Conservation (phyloP, 495 filamentous ascomycete species). For the Neurospora cerealis region DNA sequence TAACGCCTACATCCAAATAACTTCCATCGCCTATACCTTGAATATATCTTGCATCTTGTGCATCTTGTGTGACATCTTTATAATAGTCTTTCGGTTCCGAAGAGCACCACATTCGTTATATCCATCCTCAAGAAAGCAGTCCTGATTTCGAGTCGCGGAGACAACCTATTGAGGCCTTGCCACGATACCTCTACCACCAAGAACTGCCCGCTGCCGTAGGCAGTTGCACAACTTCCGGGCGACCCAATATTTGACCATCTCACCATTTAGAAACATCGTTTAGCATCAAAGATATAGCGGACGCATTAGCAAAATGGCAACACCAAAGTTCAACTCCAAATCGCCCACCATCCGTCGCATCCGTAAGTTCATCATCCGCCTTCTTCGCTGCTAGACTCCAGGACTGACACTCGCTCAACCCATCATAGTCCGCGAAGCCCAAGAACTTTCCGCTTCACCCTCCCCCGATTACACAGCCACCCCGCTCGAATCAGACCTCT, state of each 20-base stretch:
- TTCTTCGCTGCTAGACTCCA: conserved; percentile 3
- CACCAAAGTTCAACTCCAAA: conserved; percentile 56
- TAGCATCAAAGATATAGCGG: not conserved
- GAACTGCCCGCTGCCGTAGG: not conserved
- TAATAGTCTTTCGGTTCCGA: not conserved
- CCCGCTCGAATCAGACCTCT: conserved; percentile 79
- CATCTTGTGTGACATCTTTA: not conserved
- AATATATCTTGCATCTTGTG: not conserved
- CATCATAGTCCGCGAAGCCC: conserved; percentile 66
- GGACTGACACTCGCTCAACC: conserved; percentile 21
- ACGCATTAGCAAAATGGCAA: conserved; percentile 5
- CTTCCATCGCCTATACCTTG: not conserved
- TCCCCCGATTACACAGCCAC: conserved; percentile 73
- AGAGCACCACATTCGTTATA: not conserved
- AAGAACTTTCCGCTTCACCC: conserved; percentile 66
- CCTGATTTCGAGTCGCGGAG: not conserved
- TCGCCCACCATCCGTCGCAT: conserved; percentile 75
- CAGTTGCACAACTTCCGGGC: not conserved
- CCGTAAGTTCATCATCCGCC: conserved; percentile 32
- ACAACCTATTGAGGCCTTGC: not conserved
- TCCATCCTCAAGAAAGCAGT: not conserved
- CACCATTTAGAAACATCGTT: not conserved
- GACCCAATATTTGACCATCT: not conserved
- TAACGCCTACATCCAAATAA: not conserved
- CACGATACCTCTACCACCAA: not conserved